phyloP scores from a whole-genome alignment of 106 monocot species.

The Platanthera zijinensis region DNA sequence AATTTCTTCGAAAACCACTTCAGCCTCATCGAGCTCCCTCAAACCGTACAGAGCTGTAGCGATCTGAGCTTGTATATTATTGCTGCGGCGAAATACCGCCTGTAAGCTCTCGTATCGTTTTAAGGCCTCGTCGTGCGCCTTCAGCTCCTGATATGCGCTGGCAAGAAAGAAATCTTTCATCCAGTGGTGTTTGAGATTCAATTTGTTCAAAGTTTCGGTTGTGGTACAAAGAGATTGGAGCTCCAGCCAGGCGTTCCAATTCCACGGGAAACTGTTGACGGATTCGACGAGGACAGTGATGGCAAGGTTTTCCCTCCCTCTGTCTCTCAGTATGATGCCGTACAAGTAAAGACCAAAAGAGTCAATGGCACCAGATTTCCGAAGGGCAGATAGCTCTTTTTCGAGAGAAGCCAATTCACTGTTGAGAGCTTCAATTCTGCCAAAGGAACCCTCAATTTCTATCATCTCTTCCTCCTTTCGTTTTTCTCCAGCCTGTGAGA shows the following conservation, averaged over 20 bases:
- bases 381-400: conserved; percentile 73
- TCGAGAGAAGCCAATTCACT: conserved; percentile 63
- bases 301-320: conserved; percentile 68
- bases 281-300: conserved; percentile 67
- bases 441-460: conserved; percentile 82
- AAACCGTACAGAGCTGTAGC: conserved; percentile 75
- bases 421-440: conserved; percentile 56
- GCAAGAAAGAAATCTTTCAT: conserved; percentile 98
- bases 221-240: conserved; percentile 68
- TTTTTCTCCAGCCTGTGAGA: conserved; percentile 83
- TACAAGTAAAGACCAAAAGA: conserved; percentile 83
- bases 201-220: conserved; percentile 44
- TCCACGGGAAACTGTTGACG: conserved; percentile 92
- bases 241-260: conserved; percentile 97
- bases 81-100: conserved; percentile 53
- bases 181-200: conserved; percentile 89
- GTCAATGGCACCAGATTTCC: conserved; percentile 48
- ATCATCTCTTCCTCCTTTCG: conserved; percentile 96
- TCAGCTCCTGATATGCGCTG: conserved; percentile 74
- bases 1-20: conserved; percentile 90
- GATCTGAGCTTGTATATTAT: conserved; percentile 86
- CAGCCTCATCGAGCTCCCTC: conserved; percentile 92
- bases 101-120: conserved; percentile 56
- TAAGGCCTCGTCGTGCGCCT: conserved; percentile 76
- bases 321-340: conserved; percentile 80